These are phyloP conservation scores for Backusella luteola DNA, from an alignment of 192 early-diverging fungal genomes.

Conservation along the genomic window DNA sequence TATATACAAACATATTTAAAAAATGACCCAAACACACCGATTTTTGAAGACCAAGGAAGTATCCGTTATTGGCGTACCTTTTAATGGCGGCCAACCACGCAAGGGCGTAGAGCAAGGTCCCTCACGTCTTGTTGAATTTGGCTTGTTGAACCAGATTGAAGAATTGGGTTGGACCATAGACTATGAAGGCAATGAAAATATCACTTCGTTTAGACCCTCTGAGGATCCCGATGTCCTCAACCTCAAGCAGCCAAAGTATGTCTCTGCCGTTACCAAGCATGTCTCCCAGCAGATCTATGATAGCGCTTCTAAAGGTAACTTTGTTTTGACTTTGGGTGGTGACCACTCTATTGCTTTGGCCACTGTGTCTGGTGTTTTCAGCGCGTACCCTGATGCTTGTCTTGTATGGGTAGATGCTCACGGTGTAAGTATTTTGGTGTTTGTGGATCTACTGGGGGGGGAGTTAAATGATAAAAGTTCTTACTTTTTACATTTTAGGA, in stretches of 20 bases:
- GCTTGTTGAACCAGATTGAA: constrained; percentile 78
- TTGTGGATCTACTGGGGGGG: not conserved
- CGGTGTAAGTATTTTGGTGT: constrained; percentile 54
- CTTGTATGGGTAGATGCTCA: constrained; percentile 97
- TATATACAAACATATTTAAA: not conserved
- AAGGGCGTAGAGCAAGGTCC: constrained; percentile 91
- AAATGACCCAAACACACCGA: not conserved
- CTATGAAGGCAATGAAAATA: constrained; percentile 74
- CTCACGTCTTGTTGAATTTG: constrained; percentile 79
- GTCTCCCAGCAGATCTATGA: constrained; percentile 66
- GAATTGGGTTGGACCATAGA: constrained; percentile 78
- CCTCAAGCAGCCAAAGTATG: constrained; percentile 84
- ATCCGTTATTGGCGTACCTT: constrained; percentile 22
- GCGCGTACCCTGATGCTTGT: constrained; percentile 76
- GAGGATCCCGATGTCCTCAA: constrained; percentile 70
- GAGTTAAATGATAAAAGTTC: not conserved
- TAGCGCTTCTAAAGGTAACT: constrained; percentile 61
- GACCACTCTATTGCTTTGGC: constrained; percentile 95
- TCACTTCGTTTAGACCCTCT: constrained; percentile 64
- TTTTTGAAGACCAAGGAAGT: constrained; percentile 18
- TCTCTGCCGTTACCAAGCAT: constrained; percentile 70
- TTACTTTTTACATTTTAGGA: constrained; percentile 44
- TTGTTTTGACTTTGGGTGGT: constrained; percentile 93
- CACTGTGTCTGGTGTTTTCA: constrained; percentile 78
- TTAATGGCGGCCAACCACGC: constrained; percentile 44